Conservation (phyloP, 2,329 filamentous ascomycete genomes). For the Xylariomycetidae sp. region DNA sequence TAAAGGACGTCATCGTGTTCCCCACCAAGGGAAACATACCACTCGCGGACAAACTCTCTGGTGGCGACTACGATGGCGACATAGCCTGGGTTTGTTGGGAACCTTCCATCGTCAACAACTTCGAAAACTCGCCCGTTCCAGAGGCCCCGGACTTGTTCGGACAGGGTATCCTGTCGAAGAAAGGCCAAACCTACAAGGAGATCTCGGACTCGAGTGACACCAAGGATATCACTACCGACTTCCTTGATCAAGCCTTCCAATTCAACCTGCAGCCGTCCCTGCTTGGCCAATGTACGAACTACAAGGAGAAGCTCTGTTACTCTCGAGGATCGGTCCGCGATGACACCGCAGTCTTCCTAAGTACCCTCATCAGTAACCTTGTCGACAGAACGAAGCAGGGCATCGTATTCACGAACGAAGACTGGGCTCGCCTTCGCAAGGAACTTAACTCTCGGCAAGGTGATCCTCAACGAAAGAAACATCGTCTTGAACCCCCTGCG, state of each 20-base stretch:
- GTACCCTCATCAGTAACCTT: conserved; percentile 44
- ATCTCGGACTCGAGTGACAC: conserved; percentile 31
- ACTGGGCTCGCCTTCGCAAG: conserved; percentile 34
- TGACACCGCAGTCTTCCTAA: conserved; percentile 39
- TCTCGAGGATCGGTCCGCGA: conserved; percentile 44
- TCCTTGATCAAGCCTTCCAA: conserved; percentile 46
- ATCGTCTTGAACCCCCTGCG: conserved; percentile 20
- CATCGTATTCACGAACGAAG: conserved; percentile 37
- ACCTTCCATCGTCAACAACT: conserved; percentile 56
- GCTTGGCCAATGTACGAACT: conserved; percentile 59
- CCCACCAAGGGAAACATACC: conserved; percentile 54
- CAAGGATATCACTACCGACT: conserved; percentile 31
- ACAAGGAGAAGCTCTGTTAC: conserved; percentile 60
- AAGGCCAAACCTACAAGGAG: conserved; percentile 39
- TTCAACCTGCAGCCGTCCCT: conserved; percentile 53
- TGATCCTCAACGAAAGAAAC: conserved; percentile 7
- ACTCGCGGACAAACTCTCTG: conserved; percentile 65
- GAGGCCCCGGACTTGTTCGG: conserved; percentile 36
- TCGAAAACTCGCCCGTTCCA: conserved; percentile 53
- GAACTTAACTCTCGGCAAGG: conserved; percentile 14
- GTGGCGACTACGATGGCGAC: conserved; percentile 79
- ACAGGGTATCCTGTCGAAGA: conserved; percentile 44
- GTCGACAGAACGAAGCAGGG: conserved; percentile 55
- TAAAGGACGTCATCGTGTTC: conserved; percentile 80
- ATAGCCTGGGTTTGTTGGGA: conserved; percentile 77